Conservation (phyloP, 108 stramenopile species). For the Cyclostephanos tholiformis region DNA sequence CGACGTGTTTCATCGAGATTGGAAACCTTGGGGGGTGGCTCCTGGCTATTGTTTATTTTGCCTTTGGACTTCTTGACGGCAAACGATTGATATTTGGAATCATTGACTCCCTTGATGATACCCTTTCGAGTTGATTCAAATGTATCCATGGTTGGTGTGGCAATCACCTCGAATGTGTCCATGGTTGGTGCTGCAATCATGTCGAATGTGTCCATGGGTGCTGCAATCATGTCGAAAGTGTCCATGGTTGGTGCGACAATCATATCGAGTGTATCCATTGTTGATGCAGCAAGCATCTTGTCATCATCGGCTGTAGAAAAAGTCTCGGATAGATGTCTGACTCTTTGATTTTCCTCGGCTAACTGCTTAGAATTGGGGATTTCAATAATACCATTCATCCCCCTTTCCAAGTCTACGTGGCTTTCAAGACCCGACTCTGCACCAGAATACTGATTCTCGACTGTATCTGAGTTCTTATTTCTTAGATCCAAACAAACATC, state of each 20-base stretch:
- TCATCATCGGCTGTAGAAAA: neutral
- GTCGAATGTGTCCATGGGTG: no score
- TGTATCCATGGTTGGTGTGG: neutral
- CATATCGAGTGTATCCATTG: neutral
- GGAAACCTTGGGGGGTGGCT: neutral
- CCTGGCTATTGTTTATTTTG: neutral
- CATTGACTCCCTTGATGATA: neutral
- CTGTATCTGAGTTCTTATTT: neutral
- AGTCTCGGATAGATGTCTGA: no score
- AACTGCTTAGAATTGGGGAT: neutral
- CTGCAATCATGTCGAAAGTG: no score
- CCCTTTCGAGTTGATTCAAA: neutral
- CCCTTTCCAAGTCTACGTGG: conserved; percentile 12
- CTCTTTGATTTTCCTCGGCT: no score
- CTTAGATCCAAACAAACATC: neutral
- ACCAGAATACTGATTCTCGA: neutral
- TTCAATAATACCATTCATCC: neutral
- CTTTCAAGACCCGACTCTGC: neutral
- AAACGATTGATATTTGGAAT: neutral
- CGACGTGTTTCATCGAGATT: neutral
- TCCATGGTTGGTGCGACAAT: neutral
- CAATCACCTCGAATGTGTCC: neutral
- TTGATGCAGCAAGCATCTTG: neutral
- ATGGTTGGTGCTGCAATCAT: no score
- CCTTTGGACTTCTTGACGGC: neutral